Conservation (phyloP, 768 basidiomycete species). For the Leccinum rimulosum region DNA sequence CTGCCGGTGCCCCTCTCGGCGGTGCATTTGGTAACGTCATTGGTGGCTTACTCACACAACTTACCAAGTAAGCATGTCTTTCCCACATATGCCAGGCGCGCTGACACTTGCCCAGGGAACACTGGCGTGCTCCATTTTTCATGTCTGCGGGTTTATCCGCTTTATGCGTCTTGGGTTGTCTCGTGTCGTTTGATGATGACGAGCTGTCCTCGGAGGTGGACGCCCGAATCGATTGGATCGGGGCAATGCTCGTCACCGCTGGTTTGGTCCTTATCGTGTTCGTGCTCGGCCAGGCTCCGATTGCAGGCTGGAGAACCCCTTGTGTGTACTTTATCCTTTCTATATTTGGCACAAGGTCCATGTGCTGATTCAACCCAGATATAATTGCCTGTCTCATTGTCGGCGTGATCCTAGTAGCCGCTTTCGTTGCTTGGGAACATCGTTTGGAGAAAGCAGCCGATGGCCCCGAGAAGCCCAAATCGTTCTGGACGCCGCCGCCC, state of each 20-base stretch:
- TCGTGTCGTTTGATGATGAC: constrained; percentile 64
- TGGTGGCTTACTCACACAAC: constrained; percentile 71
- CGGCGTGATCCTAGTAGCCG: constrained; percentile 50
- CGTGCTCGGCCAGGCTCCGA: constrained; percentile 65
- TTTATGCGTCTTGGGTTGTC: constrained; percentile 49
- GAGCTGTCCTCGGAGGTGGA: constrained; percentile 36
- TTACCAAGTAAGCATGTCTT: constrained; percentile 32
- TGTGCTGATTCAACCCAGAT: constrained; percentile 37
- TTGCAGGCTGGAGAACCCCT: constrained; percentile 60
- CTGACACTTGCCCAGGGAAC: constrained; percentile 23
- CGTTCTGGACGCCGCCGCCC: constrained; percentile 50
- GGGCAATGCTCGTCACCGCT: constrained; percentile 59
- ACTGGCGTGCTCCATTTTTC: constrained; percentile 72
- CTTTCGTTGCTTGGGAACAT: constrained; percentile 67
- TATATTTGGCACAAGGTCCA: constrained; percentile 20
- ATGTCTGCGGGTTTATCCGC: constrained; percentile 56
- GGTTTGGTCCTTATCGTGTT: constrained; percentile 73
- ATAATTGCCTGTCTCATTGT: constrained; percentile 69
- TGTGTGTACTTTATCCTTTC: constrained; percentile 36
- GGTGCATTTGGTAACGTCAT: constrained; percentile 65
- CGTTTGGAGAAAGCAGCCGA: constrained; percentile 45
- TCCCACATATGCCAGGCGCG: not conserved
- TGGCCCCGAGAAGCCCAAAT: constrained; percentile 13
- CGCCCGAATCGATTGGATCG: constrained; percentile 72
- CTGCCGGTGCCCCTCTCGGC: constrained; percentile 83